phyloP scores from a whole-genome alignment of 139 green algal species.

The Ettlia oleoabundans region DNA sequence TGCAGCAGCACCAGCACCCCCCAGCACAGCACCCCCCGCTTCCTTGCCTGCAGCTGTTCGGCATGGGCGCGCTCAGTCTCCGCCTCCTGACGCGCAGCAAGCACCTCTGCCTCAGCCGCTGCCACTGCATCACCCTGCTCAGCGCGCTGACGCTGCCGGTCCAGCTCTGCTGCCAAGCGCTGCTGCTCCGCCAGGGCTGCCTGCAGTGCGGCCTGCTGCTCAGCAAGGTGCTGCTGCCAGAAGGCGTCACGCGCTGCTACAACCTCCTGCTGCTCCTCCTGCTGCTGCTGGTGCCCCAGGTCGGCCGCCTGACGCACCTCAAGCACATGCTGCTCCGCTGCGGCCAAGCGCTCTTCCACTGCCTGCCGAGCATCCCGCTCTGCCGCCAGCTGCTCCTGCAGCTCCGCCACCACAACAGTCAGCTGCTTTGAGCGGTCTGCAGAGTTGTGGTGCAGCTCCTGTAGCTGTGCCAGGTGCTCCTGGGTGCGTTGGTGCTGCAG shows the following conservation, averaged over 20 bases:
- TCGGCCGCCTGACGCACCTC: no score
- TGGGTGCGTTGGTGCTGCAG: conserved; percentile 7
- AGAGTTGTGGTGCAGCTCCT: neutral
- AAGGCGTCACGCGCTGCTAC: neutral
- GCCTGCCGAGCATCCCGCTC: conserved; percentile 1
- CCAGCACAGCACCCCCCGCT: neutral
- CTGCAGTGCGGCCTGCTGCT: conserved; percentile 1
- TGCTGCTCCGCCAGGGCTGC: conserved; percentile 2
- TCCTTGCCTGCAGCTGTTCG: neutral
- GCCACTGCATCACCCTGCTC: neutral
- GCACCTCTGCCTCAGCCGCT: conserved; percentile 3
- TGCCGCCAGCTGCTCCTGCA: conserved; percentile 20
- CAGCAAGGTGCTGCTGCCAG: conserved; percentile 12
- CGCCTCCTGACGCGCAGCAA: neutral
- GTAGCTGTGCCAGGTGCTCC: conserved; percentile 23
- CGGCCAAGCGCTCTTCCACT: neutral
- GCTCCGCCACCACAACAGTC: conserved; percentile 5
- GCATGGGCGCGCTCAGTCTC: neutral
- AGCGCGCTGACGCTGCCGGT: neutral
- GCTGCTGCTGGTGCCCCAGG: no score
- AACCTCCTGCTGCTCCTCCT: neutral
- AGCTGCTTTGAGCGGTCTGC: neutral
- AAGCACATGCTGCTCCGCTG: conserved; percentile 3
- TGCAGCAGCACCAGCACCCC: no score
- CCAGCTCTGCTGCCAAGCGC: conserved; percentile 9